These are phyloP conservation scores for Lathyrus tuberosus DNA, from an alignment of 306 rosid species.

Conservation along the genomic window DNA sequence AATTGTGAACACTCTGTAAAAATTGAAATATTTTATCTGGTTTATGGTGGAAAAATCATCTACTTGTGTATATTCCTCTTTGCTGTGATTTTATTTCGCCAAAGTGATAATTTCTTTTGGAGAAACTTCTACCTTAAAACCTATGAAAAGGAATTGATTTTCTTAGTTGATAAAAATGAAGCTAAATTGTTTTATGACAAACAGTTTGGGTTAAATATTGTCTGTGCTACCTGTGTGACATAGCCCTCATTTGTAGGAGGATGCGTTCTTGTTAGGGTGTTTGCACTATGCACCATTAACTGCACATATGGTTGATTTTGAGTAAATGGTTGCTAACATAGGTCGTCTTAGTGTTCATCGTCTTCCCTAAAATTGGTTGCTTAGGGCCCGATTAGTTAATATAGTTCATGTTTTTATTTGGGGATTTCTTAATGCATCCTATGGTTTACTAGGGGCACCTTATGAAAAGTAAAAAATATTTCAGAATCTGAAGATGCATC, in stretches of 20 bases:
- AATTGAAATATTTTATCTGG: constrained; percentile 27
- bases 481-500: too few relatives aligned
- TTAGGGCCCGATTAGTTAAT: too few relatives aligned
- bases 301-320: neutral
- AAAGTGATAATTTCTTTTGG: neutral
- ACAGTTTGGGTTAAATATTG: too few relatives aligned
- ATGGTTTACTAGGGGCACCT: too few relatives aligned
- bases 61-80: constrained; percentile 32
- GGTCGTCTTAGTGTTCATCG: neutral
- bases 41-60: constrained; percentile 32
- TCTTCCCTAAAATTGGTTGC: neutral
- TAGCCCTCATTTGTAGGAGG: neutral
- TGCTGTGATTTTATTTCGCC: neutral
- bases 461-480: too few relatives aligned
- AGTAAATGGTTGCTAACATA: neutral
- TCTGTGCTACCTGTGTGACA: neutral
- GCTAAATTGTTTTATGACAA: neutral
- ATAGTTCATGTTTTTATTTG: too few relatives aligned
- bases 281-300: neutral
- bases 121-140: neutral
- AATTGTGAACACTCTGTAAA: constrained; percentile 36
- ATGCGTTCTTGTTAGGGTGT: too few relatives aligned
- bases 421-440: too few relatives aligned
- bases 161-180: neutral
- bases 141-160: neutral